These are phyloP conservation scores for Pulveroboletus sp. DNA, from an alignment of 768 basidiomycete species.

Conservation along the genomic window DNA sequence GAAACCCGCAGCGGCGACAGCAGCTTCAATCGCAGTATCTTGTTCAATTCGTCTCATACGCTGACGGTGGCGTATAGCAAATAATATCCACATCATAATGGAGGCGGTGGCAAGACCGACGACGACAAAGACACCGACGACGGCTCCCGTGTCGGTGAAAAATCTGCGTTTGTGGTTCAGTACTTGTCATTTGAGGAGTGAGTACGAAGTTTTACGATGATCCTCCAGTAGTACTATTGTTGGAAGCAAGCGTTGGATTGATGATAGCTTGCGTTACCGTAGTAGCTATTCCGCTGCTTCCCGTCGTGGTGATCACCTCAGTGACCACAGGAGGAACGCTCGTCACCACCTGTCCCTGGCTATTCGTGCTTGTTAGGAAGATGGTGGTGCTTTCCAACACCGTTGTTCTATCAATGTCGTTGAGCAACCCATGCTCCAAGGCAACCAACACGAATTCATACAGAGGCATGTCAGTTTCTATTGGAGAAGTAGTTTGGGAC, in stretches of 20 bases:
- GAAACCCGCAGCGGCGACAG: constrained; percentile 68
- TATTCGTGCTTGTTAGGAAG: constrained; percentile 60
- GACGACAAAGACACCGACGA: constrained; percentile 87
- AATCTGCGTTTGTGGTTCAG: constrained; percentile 50
- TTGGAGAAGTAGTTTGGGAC: constrained; percentile 7
- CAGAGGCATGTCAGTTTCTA: constrained; percentile 16
- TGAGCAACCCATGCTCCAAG: constrained; percentile 8
- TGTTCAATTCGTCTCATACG: constrained; percentile 61
- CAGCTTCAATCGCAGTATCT: constrained; percentile 69
- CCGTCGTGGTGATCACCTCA: constrained; percentile 51
- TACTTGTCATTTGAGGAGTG: background rate
- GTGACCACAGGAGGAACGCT: constrained; percentile 60
- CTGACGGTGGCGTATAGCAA: constrained; percentile 65
- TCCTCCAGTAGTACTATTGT: constrained; percentile 37
- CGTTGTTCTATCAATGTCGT: constrained; percentile 44
- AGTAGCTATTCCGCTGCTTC: constrained; percentile 46
- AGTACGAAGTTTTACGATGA: constrained; percentile 45
- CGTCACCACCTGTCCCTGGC: constrained; percentile 44
- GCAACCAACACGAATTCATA: constrained; percentile 21
- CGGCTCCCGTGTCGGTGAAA: constrained; percentile 85
- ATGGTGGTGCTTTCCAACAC: constrained; percentile 46
- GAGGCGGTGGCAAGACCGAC: constrained; percentile 78
- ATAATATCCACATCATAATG: constrained; percentile 67
- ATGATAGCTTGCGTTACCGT: constrained; percentile 62
- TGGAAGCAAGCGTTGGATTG: constrained; percentile 69